Base-by-base conservation (phyloP, 2,329 filamentous ascomycete genomes). In the Lasiodiplodia citricola region DNA sequence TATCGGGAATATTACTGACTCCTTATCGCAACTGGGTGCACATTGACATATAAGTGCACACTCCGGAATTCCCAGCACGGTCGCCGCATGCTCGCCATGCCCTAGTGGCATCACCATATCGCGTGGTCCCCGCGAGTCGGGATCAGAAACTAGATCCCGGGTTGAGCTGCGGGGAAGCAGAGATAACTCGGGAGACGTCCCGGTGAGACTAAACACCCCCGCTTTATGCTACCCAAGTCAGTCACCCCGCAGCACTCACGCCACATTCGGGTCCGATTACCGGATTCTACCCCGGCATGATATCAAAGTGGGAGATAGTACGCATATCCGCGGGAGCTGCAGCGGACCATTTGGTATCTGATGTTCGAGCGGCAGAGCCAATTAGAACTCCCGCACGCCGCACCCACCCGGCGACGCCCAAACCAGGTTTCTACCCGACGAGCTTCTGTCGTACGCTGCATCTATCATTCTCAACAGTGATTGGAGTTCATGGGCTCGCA, bases 311-410 rank as follows among this genome's bases (percentile, higher is more conserved):
- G 18, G 11, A 28, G 55, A 18, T 37, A 57, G 54, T 28, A 13
- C 10, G 23, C 28, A 7, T 55, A 16, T 11, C 52, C 14, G 54
- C 14, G 18, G 54, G 10, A 56, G 6, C 23, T 28, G 52, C 16
- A 2, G 52, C 35, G 52, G 13, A 16, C 4, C 23, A 4, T 21
- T 35, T 16, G 25, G 28, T 4, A 35, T 18, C 16, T 25, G 6
- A 10, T 5, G 23, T 18, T 10, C 4, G 25, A 2, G 25, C 7
- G 6, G 16, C 10, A 5, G 8, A 16, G 55, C 55, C 55, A 57
- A 57, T 57, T 2, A 38, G 31, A 57, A 57, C 11, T 10, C 21
- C 55, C 55, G 55, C 55, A 57, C 55, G 55, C 55, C 55, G 55
- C 31, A 57, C 6, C n/a, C 4, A 21, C 55, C 55, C 55, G 31